phyloP scores from a whole-genome alignment of 345 rosid species.

The Eucalyptus rudis region DNA sequence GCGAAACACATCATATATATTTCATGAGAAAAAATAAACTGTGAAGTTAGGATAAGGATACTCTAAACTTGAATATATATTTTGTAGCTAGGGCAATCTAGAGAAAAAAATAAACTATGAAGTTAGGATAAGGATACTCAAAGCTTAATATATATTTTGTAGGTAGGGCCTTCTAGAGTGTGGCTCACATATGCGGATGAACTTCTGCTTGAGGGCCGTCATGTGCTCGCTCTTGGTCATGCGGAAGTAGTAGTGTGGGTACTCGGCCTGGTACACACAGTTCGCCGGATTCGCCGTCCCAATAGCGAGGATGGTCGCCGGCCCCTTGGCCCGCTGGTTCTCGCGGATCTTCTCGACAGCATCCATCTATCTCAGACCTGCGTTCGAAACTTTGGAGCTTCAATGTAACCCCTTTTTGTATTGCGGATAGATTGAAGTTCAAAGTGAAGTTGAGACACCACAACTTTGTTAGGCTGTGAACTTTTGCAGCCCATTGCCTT shows the following conservation, averaged over 20 bases:
- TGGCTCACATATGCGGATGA: slow-evolving; percentile 7
- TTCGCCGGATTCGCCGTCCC: slow-evolving; percentile 1
- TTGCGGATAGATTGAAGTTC: background rate
- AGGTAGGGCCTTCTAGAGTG: background rate
- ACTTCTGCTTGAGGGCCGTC: slow-evolving; percentile 1
- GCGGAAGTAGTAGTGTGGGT: background rate
- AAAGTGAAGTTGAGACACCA: background rate
- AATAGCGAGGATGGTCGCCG: slow-evolving; percentile 3
- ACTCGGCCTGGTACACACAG: background rate
- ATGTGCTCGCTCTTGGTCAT: background rate
- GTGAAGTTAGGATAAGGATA: background rate
- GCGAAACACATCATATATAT: too few relatives aligned
- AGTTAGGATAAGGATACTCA: background rate
- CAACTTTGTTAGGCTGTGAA: background rate
- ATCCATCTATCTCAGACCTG: background rate
- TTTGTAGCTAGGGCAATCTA: background rate
- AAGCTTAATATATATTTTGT: background rate
- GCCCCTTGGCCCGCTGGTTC: background rate
- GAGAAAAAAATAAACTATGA: too few relatives aligned
- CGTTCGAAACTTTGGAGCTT: background rate
- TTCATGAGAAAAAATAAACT: too few relatives aligned
- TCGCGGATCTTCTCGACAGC: background rate
- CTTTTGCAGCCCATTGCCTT: background rate
- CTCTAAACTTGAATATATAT: background rate
- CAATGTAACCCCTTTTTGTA: background rate